Conservation (phyloP, 75 land plant genomes). For the Pinus tabuliformis region DNA sequence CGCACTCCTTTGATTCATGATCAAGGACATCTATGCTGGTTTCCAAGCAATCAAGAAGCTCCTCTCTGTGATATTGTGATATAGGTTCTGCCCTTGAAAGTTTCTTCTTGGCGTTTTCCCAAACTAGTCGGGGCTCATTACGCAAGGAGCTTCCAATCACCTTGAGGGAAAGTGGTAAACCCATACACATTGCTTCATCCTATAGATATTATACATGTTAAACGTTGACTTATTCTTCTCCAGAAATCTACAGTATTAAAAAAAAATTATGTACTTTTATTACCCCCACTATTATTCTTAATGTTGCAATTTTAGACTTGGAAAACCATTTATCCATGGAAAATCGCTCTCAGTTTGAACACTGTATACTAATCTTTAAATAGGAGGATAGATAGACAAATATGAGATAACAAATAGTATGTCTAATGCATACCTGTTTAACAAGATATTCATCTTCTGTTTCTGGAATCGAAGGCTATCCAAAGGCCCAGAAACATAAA, state of each 20-base stretch:
- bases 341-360: too few relatives aligned
- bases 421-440: too few relatives aligned
- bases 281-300: too few relatives aligned
- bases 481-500: neutral
- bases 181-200: neutral
- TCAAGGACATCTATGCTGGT: slow-evolving; percentile 2
- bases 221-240: too few relatives aligned
- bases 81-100: neutral
- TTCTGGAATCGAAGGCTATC: neutral
- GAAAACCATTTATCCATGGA: too few relatives aligned
- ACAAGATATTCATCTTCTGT: neutral
- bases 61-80: neutral
- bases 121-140: neutral
- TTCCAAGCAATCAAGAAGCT: neutral
- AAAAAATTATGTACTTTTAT: too few relatives aligned
- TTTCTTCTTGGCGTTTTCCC: neutral
- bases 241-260: too few relatives aligned
- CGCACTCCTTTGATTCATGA: neutral
- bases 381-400: too few relatives aligned
- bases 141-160: neutral
- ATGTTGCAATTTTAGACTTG: too few relatives aligned
- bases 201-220: neutral
- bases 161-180: slow-evolving; percentile 5
- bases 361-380: too few relatives aligned
- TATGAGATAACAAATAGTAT: too few relatives aligned